A percentile compares a stretch with the other conserved stretches of the same genome.
Conservation (phyloP, 1,284 basidiomycete species). For the Inonotus obliquus region DNA sequence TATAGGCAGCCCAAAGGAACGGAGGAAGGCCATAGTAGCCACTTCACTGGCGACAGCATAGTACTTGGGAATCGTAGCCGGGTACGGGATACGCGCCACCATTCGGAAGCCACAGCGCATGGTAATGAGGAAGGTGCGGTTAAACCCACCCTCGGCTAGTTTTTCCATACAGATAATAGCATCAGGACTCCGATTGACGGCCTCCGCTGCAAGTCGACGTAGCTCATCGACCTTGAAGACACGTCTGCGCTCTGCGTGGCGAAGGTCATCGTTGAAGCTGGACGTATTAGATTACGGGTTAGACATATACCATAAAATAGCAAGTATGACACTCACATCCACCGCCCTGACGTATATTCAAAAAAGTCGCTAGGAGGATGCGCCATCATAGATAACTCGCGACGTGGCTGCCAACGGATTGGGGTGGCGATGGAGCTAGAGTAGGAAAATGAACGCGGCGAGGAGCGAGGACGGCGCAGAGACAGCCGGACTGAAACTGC, state of each 20-base stretch:
- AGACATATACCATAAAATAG: no score
- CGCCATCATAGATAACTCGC: no score
- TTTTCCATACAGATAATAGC: constrained; percentile 36
- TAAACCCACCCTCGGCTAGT: constrained; percentile 42
- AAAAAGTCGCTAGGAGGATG: no score
- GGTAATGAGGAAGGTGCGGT: constrained; percentile 43
- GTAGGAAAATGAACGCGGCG: no score
- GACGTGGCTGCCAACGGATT: no score
- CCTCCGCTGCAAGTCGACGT: constrained; percentile 23
- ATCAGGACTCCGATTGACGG: constrained; percentile 26
- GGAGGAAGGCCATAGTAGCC: constrained; percentile 45
- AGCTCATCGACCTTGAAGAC: constrained; percentile 21
- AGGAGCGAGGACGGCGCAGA: no score
- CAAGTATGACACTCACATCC: no score
- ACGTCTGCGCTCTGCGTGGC: constrained; percentile 21
- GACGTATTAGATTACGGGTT: constrained; percentile 24
- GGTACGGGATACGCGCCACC: constrained; percentile 47
- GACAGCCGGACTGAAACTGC: no score
- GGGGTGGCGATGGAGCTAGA: no score
- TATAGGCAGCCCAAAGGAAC: constrained; percentile 41
- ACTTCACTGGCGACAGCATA: constrained; percentile 48
- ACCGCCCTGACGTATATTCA: no score
- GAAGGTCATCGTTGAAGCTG: constrained; percentile 20
- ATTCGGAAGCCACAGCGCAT: constrained; percentile 39
- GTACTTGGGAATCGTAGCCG: constrained; percentile 37